A percentile compares a stretch with the other conserved stretches of the same genome.
phyloP scores from a whole-genome alignment of 2,329 filamentous ascomycete genomes.

The Aurifilum marmelostoma region DNA sequence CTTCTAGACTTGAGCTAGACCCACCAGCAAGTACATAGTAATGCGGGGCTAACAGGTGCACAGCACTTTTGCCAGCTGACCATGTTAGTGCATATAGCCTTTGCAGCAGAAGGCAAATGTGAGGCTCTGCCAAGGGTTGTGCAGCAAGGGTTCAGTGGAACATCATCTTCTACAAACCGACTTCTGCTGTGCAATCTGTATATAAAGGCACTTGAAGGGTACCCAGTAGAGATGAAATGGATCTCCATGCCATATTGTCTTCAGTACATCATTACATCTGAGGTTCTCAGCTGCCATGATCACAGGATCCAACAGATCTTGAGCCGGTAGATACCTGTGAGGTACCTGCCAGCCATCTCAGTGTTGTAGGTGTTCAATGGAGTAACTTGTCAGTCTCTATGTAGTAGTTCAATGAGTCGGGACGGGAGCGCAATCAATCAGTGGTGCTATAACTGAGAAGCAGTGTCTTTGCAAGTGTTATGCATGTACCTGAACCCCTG shows the following conservation, averaged over 20 bases:
- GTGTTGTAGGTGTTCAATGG: too few species aligned
- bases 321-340: not conserved
- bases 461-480: not conserved
- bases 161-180: not conserved
- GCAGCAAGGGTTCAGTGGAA: not conserved
- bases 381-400: too few species aligned
- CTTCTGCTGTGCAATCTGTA: not conserved
- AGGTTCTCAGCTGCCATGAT: not conserved
- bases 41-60: not conserved
- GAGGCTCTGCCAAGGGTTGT: constrained; percentile 6
- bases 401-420: not conserved
- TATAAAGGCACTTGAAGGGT: too few species aligned
- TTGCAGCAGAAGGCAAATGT: not conserved
- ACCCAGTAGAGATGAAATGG: not conserved
- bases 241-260: not conserved
- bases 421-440: not conserved
- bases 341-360: not conserved
- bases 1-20: not conserved
- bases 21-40: not conserved
- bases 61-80: not conserved
- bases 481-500: not conserved
- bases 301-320: not conserved
- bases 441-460: not conserved
- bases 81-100: not conserved
- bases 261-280: not conserved